Base-by-base conservation (phyloP, 306 rosid genomes). In the Begonia fuchsioides region DNA sequence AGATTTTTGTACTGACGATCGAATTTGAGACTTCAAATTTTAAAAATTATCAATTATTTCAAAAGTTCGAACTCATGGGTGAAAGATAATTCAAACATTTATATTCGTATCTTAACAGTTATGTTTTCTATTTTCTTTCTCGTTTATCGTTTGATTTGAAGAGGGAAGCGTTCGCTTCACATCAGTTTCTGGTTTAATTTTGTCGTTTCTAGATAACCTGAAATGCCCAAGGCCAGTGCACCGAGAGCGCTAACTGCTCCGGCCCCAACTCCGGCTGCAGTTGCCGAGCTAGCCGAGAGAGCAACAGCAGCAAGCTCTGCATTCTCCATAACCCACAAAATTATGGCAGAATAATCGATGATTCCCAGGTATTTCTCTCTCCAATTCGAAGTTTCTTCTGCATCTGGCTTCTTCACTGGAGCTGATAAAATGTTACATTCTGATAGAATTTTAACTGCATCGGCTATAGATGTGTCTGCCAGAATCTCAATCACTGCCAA, bases 281-380 rank as follows among this genome's bases (percentile, higher is more conserved):
- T 76, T 40, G 93, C 97, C 32, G 95, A 50, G 51, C 82, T 71
- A 6, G 93, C 87, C 13, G 94, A 79, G 51, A 90, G 51, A 45
- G 94, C 78, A 62, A 69, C 80, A 5, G 90, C 93, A 2, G 94
- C 95, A 58, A 81, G 72, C 56, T 84, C 94, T 58, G 97, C 97
- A 73, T 74, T 56, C 70, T 90, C 95, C 87, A 90, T 49, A 67
- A 84, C 95, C 97, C 97, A 84, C 55, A 81, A 75, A 68, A 84
- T 54, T 32, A 81, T 67, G 40, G 84, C 86, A 3, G 93, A 70
- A 72, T 90, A 84, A 57, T 90, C 95, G 53, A 90, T 72, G 70
- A 76, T 65, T 49, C 97, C 97, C 17, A 90, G 75, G 73, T 90
- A 84, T 64, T 79, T 70, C 20, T 51, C 83, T 67, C 70, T 84